These are phyloP conservation scores for Mycosphaerella arachidis DNA, from an alignment of 2,329 filamentous ascomycete genomes.

Conservation along the genomic window DNA sequence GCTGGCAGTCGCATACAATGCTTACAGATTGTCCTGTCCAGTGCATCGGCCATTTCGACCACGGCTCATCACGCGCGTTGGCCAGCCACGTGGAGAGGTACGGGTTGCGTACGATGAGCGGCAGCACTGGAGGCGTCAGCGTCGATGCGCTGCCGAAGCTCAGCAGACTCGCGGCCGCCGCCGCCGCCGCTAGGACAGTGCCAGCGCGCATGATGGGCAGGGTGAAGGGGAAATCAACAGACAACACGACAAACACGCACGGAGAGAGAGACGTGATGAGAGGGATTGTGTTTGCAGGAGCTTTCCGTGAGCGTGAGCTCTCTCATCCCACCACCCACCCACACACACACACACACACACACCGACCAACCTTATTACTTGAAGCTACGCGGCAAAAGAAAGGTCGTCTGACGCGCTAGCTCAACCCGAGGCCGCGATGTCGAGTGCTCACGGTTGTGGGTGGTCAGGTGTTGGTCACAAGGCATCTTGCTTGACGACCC, in stretches of 20 bases:
- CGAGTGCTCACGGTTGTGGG: neutral
- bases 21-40: slow-evolving; percentile 65
- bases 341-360: neutral
- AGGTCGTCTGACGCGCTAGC: slow-evolving; percentile 13
- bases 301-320: neutral
- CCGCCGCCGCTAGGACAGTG: slow-evolving; percentile 9
- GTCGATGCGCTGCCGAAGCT: slow-evolving; percentile 46
- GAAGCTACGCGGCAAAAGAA: slow-evolving; percentile 8
- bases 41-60: slow-evolving; percentile 83
- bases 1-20: neutral
- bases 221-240: neutral
- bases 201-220: slow-evolving; percentile 19
- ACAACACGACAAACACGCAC: neutral
- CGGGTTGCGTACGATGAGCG: slow-evolving; percentile 48
- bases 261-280: neutral
- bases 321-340: neutral
- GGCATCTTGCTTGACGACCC: neutral
- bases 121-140: slow-evolving; percentile 51
- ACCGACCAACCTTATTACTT: neutral
- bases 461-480: slow-evolving; percentile 7
- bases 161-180: slow-evolving; percentile 24
- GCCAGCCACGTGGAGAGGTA: slow-evolving; percentile 54
- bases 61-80: slow-evolving; percentile 67
- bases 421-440: neutral
- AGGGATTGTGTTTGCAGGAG: neutral